These are phyloP conservation scores for Aspergillus hiratsukae DNA, from an alignment of 2,329 filamentous ascomycete species.

Conservation along the genomic window DNA sequence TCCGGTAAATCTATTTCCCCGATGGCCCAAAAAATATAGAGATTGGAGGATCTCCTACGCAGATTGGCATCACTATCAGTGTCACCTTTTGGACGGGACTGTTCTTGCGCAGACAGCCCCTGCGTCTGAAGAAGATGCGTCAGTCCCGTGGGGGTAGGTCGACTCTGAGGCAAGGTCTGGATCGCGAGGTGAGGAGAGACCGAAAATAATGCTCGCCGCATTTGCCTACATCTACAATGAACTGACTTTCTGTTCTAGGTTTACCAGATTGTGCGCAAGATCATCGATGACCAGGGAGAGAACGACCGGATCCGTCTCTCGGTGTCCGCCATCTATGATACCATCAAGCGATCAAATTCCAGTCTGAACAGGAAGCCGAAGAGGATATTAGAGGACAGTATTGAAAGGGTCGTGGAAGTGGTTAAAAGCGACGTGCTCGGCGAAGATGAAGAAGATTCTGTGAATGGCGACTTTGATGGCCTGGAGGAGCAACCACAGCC, in stretches of 20 bases:
- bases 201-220: neutral
- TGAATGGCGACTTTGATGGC: constrained; percentile 50
- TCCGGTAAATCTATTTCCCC: constrained; percentile 9
- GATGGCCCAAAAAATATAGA: constrained; percentile 13
- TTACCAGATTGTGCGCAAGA: constrained; percentile 73
- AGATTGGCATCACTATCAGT: neutral
- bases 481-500: constrained; percentile 36
- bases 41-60: neutral
- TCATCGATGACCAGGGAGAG: constrained; percentile 62
- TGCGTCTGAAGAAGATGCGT: constrained; percentile 28
- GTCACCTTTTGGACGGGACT: neutral
- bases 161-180: constrained; percentile 54
- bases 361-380: constrained; percentile 79
- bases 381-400: constrained; percentile 73
- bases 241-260: constrained; percentile 44
- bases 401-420: constrained; percentile 74
- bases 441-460: constrained; percentile 49
- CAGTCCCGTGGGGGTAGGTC: constrained; percentile 37
- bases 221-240: constrained; percentile 5
- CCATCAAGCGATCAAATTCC: constrained; percentile 80
- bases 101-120: neutral
- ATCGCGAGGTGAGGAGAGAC: constrained; percentile 53
- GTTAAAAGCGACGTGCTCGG: constrained; percentile 61
- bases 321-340: constrained; percentile 65
- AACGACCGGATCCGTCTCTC: constrained; percentile 50